A percentile compares a stretch with the other conserved stretches of the same genome.
Conservation (phyloP, 345 rosid species). For the Lumnitzera racemosa region DNA sequence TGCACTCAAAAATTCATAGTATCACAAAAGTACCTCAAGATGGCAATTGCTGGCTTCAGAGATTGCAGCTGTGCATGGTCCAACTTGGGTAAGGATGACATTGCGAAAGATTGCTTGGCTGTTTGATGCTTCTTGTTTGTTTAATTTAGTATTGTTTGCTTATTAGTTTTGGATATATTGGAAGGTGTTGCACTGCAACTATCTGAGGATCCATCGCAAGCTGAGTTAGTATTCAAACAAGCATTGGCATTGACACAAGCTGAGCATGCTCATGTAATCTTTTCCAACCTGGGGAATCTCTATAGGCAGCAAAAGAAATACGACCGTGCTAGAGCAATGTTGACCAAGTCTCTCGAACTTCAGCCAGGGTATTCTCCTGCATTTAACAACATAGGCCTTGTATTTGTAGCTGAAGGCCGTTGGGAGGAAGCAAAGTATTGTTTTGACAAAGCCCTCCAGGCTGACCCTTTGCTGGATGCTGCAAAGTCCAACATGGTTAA, state of each 20-base stretch:
- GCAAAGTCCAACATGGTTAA: slow-evolving; percentile 71
- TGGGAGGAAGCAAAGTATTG: slow-evolving; percentile 91
- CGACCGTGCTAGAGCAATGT: slow-evolving; percentile 85
- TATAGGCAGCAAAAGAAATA: slow-evolving; percentile 71
- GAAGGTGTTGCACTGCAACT: slow-evolving; percentile 77
- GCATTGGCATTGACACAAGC: slow-evolving; percentile 53
- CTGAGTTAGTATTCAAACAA: slow-evolving; percentile 56
- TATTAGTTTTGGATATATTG: neutral
- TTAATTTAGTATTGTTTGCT: neutral
- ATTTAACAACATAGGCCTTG: slow-evolving; percentile 88
- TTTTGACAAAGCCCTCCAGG: slow-evolving; percentile 58
- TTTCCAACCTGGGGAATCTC: slow-evolving; percentile 90
- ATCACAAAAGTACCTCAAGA: slow-evolving; percentile 86
- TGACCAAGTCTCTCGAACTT: slow-evolving; percentile 73
- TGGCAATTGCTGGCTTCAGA: slow-evolving; percentile 53
- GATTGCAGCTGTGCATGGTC: slow-evolving; percentile 81
- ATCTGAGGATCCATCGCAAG: slow-evolving; percentile 55
- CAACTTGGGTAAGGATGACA: slow-evolving; percentile 52
- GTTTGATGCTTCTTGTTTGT: neutral
- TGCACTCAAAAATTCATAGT: slow-evolving; percentile 62
- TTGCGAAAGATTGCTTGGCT: neutral
- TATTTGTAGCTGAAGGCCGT: slow-evolving; percentile 73
- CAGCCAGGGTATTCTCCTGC: slow-evolving; percentile 94
- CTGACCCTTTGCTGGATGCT: slow-evolving; percentile 84
- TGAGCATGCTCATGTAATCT: slow-evolving; percentile 60